Evolutionary conservation across 1,284 basidiomycete species (phyloP), one percentile per base, ranked within the genome.

Genomic region (Butyriboletus appendiculatus): DNA sequence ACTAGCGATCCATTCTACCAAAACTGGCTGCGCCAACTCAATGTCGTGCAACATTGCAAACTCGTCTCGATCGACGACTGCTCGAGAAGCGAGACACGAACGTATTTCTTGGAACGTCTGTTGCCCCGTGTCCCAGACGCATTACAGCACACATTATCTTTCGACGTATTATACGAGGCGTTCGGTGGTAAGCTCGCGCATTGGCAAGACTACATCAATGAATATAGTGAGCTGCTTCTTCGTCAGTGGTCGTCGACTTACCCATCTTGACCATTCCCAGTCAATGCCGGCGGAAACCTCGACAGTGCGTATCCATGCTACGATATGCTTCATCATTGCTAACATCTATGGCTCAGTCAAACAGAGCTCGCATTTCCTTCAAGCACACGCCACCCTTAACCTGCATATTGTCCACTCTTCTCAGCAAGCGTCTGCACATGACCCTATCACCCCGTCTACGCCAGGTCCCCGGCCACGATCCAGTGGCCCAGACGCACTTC

Each of bases 1-100:
- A 91, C 91, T 3, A 89, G 85, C 62, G 90, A 93, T 59, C 85
- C 90, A 0, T 92, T 92, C 72, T 92, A 91, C 67, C 88, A 90
- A 63, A 88, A 85, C 30, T 92, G 87, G 87, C 76, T 90, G 39
- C 77, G 88, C 54, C 86, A 88, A 62, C 73, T 89, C 50, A 88
- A 87, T 57, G 78, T 90, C 45, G 86, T 87, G 78, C 87, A 89
- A 62, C 87, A 91, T 65, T 91, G 89, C 75, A 90, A 88, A 81
- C 85, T 92, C 50, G 78, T 93, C 55, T 88, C 88, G 3, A 80
- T 93, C 50, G 88, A 88, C 4, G 90, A 93, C 67, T 87, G 87
- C 59, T 81, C 84, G 2, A 89, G 85, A 67, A 70, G 75, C 5
- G 90, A 92, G 63, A 86, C 85, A 5, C 76, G 80, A 30, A 70